Evolutionary conservation across 2,329 filamentous ascomycete genomes (phyloP).

Genomic region (Claviceps purpurea): DNA sequence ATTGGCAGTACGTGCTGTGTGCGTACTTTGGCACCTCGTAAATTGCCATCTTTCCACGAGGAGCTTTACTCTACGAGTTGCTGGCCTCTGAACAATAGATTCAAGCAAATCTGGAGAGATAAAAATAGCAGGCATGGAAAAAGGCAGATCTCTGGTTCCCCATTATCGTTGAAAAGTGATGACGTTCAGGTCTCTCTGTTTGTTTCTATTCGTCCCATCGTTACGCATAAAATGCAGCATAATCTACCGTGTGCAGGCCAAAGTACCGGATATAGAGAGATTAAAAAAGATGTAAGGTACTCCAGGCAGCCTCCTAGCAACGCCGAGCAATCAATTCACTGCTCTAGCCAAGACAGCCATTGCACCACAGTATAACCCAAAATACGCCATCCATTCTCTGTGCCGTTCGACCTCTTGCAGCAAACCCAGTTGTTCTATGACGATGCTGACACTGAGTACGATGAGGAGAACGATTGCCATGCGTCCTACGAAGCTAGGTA

Average conservation of each 20-base stretch:
- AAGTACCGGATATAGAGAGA: no score
- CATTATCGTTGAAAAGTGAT: no score
- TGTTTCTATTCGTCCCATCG: neutral
- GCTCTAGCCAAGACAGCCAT: constrained; percentile 18
- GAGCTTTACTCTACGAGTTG: no score
- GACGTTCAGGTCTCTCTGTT: no score
- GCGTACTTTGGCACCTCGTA: no score
- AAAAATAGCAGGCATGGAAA: no score
- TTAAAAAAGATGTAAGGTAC: neutral
- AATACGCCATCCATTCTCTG: constrained; percentile 14
- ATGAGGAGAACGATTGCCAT: constrained; percentile 43
- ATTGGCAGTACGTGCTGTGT: no score
- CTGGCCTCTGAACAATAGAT: no score
- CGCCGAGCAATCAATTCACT: neutral
- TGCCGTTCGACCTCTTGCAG: constrained; percentile 8
- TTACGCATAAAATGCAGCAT: neutral
- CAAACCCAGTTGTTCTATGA: constrained; percentile 15
- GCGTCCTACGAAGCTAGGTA: constrained; percentile 42
- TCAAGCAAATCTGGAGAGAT: no score
- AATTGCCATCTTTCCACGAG: no score
- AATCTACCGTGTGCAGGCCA: neutral
- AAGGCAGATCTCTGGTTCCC: no score
- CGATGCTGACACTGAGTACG: constrained; percentile 28
- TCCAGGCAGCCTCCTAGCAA: neutral
- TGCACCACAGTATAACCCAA: constrained; percentile 20